Evolutionary conservation across 345 rosid genomes (phyloP).

Genomic region (Durio zibethinus): DNA sequence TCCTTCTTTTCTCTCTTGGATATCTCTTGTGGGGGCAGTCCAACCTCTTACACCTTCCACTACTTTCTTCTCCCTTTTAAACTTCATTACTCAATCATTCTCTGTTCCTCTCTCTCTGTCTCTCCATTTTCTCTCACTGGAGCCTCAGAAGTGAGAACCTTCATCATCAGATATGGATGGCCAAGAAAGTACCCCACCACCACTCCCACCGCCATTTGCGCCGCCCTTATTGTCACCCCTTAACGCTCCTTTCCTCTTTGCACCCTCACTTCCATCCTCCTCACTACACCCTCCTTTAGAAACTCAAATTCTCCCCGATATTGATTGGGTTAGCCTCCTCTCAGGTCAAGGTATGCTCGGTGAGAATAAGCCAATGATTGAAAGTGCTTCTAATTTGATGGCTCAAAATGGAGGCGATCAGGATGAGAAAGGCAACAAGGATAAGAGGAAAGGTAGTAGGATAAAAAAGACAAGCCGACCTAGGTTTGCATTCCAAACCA

Average conservation of each 20-base stretch:
- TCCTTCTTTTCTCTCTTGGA: neutral
- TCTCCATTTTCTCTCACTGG: slow-evolving; percentile 8
- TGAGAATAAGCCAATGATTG: slow-evolving; percentile 22
- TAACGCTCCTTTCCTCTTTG: slow-evolving; percentile 22
- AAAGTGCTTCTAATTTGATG: neutral
- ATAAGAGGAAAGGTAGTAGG: slow-evolving; percentile 33
- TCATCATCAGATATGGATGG: slow-evolving; percentile 31
- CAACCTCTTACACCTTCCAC: slow-evolving; percentile 48
- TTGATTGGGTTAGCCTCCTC: slow-evolving; percentile 55
- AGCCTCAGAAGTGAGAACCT: slow-evolving; percentile 5
- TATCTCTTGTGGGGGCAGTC: slow-evolving; percentile 36
- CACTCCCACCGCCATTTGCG: slow-evolving; percentile 14
- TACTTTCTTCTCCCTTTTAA: slow-evolving; percentile 10
- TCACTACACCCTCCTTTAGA: slow-evolving; percentile 24
- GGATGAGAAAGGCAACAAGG: slow-evolving; percentile 23
- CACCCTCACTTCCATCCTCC: slow-evolving; percentile 30
- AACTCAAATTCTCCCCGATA: slow-evolving; percentile 25
- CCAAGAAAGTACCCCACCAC: slow-evolving; percentile 16
- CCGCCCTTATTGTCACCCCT: slow-evolving; percentile 22
- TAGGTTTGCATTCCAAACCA: slow-evolving; percentile 64
- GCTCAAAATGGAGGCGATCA: slow-evolving; percentile 25
- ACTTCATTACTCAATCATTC: slow-evolving; percentile 15
- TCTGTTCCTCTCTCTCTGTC: slow-evolving; percentile 18
- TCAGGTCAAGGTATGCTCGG: slow-evolving; percentile 27
- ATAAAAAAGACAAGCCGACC: slow-evolving; percentile 39